Percentiles rank a stretch among this genome's conserved stretches.
Conservation (phyloP, 2,329 filamentous ascomycete genomes). For the Aspergillus ibericus region DNA sequence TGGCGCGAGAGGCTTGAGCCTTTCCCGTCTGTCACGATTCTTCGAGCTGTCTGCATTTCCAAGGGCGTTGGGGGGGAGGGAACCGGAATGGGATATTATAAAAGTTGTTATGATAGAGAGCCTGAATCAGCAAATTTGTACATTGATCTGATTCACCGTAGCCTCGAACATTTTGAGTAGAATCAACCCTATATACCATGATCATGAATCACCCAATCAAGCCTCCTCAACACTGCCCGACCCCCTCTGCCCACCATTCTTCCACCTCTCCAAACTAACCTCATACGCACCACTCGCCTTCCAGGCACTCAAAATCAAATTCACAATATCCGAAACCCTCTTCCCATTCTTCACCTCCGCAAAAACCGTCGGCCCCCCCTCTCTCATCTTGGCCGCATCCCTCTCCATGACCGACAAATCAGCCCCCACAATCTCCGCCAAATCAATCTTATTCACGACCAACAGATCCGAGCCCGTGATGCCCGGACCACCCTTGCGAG, state of each 20-base stretch:
- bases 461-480: slow-evolving; percentile 95
- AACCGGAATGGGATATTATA: neutral
- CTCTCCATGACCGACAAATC: slow-evolving; percentile 92
- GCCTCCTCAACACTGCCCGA: slow-evolving; percentile 31
- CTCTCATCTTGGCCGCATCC: slow-evolving; percentile 89
- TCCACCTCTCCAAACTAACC: slow-evolving; percentile 46
- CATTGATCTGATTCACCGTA: neutral
- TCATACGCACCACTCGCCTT: slow-evolving; percentile 75
- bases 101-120: neutral
- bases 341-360: slow-evolving; percentile 94
- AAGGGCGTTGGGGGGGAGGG: slow-evolving; percentile 1
- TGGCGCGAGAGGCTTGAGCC: neutral
- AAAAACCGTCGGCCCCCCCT: slow-evolving; percentile 93
- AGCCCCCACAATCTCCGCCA: slow-evolving; percentile 86
- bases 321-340: slow-evolving; percentile 81
- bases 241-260: slow-evolving; percentile 38
- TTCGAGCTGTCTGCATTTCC: neutral
- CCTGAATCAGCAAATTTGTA: neutral
- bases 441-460: slow-evolving; percentile 95
- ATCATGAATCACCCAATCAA: neutral
- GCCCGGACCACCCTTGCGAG: slow-evolving; percentile 90
- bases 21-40: neutral
- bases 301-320: slow-evolving; percentile 88
- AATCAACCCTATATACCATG: too few species aligned
- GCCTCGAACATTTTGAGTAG: too few species aligned